Base-by-base conservation (phyloP, 768 basidiomycete genomes). In the Suillus lakei region DNA sequence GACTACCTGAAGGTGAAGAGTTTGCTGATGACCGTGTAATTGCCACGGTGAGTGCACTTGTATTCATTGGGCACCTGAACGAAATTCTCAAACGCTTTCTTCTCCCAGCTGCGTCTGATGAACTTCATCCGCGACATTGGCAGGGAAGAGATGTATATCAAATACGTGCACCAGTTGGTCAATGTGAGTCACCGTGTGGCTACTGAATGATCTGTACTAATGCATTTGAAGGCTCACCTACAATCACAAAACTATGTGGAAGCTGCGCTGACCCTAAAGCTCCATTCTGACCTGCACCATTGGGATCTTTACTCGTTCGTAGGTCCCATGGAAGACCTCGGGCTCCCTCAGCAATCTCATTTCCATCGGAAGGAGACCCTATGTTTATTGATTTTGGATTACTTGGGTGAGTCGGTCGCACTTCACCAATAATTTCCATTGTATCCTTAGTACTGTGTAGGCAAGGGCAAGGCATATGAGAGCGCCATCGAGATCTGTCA, bases 401-500 rank as follows among this genome's bases (percentile, higher is more conserved):
- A 96, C 71, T 86, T 98, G 26, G 93, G 95, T 93, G 64, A 63
- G 84, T 69, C 36, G 21, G 26, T 61, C 51, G 18, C 9, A 55
- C 60, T 12, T 68, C 32, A 8, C 9, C 30, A 39, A n/a, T 55
- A 51, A 1, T 51, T 44, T 54, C 41, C n/a, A 32, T 56, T 62
- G 61, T 55, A 39, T 63, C 60, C 50, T 70, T 55, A 67, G 41
- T 18, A 53, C 1, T 62, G 66, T 61, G 28, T 66, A 96, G 95
- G 94, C 59, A 93, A 96, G 77, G 97, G 96, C 12, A 96, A 97
- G 72, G 96, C 97, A n/a, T 99, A 95, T 87, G 97, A 99, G 77
- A 91, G 86, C 61, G 97, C 95, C 3, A 89, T 98, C 64, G 92
- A 94, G 55, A 91, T 98, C 58, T 96, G 94, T 80, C 93, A 93